These are phyloP conservation scores for Suillus clintonianus DNA, from an alignment of 768 basidiomycete species.

Conservation along the genomic window DNA sequence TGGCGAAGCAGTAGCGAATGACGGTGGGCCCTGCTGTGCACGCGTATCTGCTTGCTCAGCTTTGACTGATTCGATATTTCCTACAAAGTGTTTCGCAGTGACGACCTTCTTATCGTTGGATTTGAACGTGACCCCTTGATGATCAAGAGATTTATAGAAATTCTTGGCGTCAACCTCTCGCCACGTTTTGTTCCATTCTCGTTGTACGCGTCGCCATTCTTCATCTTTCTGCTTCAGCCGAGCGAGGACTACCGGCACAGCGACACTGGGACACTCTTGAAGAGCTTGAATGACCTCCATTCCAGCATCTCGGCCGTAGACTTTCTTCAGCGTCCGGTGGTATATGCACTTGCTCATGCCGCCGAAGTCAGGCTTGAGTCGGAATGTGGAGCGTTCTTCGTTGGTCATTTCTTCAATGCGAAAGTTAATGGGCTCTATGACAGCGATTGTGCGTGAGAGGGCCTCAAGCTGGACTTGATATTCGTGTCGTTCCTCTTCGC, in stretches of 20 bases:
- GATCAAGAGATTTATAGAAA: conserved; percentile 97
- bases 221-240: conserved; percentile 94
- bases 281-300: conserved; percentile 80
- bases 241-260: conserved; percentile 87
- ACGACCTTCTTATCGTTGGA: conserved; percentile 93
- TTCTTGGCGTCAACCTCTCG: conserved; percentile 95
- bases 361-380: conserved; percentile 86
- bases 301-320: conserved; percentile 84
- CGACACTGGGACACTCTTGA: conserved; percentile 88
- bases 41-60: conserved; percentile 52
- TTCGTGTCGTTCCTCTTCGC: conserved; percentile 98
- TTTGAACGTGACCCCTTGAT: conserved; percentile 95
- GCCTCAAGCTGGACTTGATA: conserved; percentile 96
- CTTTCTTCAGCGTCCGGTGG: conserved; percentile 89
- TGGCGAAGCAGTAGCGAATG: conserved; percentile 48
- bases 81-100: conserved; percentile 80
- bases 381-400: conserved; percentile 82
- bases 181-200: conserved; percentile 98
- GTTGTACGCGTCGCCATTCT: conserved; percentile 92
- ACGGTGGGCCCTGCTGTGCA: conserved; percentile 28
- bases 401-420: conserved; percentile 87
- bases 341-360: conserved; percentile 86
- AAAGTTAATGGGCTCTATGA: conserved; percentile 83
- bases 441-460: conserved; percentile 83
- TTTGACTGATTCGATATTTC: conserved; percentile 73